Base-by-base conservation (phyloP, 208 protist species). In the Porcisia deanei region DNA sequence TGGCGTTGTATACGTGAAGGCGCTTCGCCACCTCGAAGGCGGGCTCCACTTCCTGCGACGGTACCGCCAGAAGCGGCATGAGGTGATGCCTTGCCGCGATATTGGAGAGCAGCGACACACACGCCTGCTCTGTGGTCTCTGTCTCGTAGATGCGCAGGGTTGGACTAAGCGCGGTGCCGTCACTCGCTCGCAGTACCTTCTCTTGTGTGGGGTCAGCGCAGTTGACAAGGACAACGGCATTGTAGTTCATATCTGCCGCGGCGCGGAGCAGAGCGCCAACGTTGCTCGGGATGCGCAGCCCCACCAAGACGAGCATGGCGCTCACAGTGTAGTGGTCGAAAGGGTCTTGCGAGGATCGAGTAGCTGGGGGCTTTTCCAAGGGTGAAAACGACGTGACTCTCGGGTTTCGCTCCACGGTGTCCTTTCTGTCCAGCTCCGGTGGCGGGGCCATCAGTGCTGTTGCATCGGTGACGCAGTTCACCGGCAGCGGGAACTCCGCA, bases 231-330 rank as follows among this genome's bases (percentile, higher is more conserved):
- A 94, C 68, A 8, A 92, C 86, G 14, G 85, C 85, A 39, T 90
- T 87, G 82, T 90, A 97, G 54, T 87, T 88, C 81, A 92, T 86
- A 53, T 93, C 90, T 45, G 87, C 88, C 6, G 92, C 92, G 2
- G 90, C 90, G 20, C 89, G 84, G 54, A 97, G 73, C 45, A 97
- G 85, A 45, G 83, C 53, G 0, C 92, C 92, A 34, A 94, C 86
- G 75, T 97, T 97, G 73, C 92, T 95, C 2, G 92, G 92, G 74
- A 97, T 94, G 76, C 90, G 88, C 55, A 97, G 81, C 20, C 92
- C 90, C 16, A 93, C 85, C 9, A 97, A 79, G 49, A 94, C 90
- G 18, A 94, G 65, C 89, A 94, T 92, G 37, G 88, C 88, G 1
- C 59, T 7, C 47, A 94, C 79, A 25, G 67, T 72, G 71, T 66